These are phyloP conservation scores for Phtheirospermum japonicum DNA, from an alignment of 257 asterid genomes.

Conservation along the genomic window DNA sequence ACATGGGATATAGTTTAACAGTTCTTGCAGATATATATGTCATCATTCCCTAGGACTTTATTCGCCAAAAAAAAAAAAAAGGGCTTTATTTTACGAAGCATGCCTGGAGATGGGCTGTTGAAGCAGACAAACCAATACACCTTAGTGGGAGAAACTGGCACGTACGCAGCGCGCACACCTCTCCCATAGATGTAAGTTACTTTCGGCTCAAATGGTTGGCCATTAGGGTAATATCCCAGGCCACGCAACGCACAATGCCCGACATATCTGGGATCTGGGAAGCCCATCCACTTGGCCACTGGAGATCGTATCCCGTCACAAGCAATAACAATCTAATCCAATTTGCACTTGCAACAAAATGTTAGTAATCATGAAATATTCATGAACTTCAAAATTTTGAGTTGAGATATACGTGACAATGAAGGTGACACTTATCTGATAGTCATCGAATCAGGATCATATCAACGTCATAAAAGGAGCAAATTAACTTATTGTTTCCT, in stretches of 20 bases:
- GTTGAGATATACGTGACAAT: neutral
- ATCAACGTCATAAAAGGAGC: too few relatives aligned
- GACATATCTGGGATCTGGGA: slow-evolving; percentile 1
- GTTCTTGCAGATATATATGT: neutral
- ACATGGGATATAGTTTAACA: neutral
- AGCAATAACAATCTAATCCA: slow-evolving; percentile 5
- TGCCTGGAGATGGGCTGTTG: slow-evolving; percentile 8
- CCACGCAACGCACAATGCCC: slow-evolving; percentile 1
- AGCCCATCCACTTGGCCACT: slow-evolving; percentile 9
- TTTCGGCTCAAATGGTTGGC: neutral
- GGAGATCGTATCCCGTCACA: slow-evolving; percentile 9
- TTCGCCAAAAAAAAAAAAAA: neutral
- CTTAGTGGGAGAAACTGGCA: neutral
- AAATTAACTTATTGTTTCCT: too few relatives aligned
- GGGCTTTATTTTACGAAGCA: neutral
- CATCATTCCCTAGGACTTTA: neutral
- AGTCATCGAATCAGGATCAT: too few relatives aligned
- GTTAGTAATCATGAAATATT: neutral
- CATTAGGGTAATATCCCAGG: slow-evolving; percentile 4
- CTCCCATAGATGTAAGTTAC: neutral
- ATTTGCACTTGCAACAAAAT: neutral
- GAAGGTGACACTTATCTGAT: too few relatives aligned
- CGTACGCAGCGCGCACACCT: slow-evolving; percentile 2
- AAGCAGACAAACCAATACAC: slow-evolving; percentile 7
- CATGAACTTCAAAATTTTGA: neutral